Evolutionary conservation across 179 eudicot species (phyloP).

Genomic region (Gypsophila paniculata): DNA sequence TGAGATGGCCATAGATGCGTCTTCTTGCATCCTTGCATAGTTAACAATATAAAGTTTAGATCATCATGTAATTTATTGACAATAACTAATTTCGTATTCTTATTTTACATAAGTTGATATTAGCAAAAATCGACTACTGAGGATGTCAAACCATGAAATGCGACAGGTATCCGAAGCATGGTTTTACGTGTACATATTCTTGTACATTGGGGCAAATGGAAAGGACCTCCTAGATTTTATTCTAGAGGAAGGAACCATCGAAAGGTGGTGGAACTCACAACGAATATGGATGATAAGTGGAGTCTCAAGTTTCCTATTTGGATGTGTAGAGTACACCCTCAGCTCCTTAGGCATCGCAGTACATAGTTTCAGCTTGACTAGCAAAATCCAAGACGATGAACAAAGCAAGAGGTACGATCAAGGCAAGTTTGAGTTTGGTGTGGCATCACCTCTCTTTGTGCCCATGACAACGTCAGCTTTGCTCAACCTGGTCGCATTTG

Average conservation of each 20-base stretch:
- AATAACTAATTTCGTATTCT: too few species aligned
- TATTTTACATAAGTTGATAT: too few species aligned
- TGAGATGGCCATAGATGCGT: too few species aligned
- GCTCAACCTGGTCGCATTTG: constrained; percentile 46
- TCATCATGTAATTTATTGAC: too few species aligned
- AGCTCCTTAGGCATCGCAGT: constrained; percentile 42
- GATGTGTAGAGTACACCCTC: constrained; percentile 37
- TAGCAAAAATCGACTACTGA: too few species aligned
- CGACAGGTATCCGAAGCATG: constrained; percentile 42
- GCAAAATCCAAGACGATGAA: constrained; percentile 54
- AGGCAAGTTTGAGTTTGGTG: constrained; percentile 71
- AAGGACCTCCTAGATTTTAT: constrained; percentile 60
- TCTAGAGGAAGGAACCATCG: constrained; percentile 40
- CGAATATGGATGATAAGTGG: constrained; percentile 70
- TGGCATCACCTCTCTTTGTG: constrained; percentile 56
- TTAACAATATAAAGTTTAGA: too few species aligned
- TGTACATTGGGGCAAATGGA: constrained; percentile 50
- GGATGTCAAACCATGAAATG: not conserved
- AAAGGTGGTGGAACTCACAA: constrained; percentile 77
- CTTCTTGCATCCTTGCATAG: too few species aligned
- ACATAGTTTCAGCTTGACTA: constrained; percentile 57
- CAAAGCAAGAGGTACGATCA: constrained; percentile 57
- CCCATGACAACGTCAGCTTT: constrained; percentile 46
- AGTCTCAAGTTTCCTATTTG: constrained; percentile 46
- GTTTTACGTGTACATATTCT: constrained; percentile 48